phyloP scores from a whole-genome alignment of 352 stramenopile species.

The Aphanomyces cochlioides region DNA sequence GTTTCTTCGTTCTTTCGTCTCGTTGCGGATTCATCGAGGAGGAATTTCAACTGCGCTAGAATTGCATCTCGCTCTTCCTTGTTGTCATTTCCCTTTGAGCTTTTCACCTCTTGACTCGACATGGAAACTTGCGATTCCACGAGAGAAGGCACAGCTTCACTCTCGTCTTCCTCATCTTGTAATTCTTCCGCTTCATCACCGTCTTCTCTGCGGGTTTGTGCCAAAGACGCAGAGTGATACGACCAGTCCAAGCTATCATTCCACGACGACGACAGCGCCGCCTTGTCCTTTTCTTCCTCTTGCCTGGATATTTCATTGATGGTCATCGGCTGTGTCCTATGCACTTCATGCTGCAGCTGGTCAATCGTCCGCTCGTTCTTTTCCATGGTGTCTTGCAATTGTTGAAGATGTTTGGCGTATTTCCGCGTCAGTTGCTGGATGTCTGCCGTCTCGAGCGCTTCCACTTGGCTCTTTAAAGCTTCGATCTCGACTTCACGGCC shows the following conservation, averaged over 20 bases:
- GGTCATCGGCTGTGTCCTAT: background rate
- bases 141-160: background rate
- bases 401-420: constrained; percentile 16
- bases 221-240: background rate
- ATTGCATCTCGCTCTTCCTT: background rate
- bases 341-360: background rate
- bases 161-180: background rate
- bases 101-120: background rate
- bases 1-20: background rate
- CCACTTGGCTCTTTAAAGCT: constrained; percentile 11
- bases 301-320: background rate
- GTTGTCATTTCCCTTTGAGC: background rate
- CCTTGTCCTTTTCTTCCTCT: background rate
- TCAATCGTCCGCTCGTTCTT: background rate
- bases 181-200: too few relatives aligned
- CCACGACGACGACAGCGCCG: background rate
- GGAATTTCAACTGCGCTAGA: background rate
- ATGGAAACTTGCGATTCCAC: background rate
- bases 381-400: background rate
- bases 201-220: background rate
- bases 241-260: background rate
- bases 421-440: background rate
- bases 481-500: constrained; percentile 11
- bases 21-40: background rate
- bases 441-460: constrained; percentile 11